These are phyloP conservation scores for Exophiala bonariae DNA, from an alignment of 2,329 filamentous ascomycete species.

Conservation along the genomic window DNA sequence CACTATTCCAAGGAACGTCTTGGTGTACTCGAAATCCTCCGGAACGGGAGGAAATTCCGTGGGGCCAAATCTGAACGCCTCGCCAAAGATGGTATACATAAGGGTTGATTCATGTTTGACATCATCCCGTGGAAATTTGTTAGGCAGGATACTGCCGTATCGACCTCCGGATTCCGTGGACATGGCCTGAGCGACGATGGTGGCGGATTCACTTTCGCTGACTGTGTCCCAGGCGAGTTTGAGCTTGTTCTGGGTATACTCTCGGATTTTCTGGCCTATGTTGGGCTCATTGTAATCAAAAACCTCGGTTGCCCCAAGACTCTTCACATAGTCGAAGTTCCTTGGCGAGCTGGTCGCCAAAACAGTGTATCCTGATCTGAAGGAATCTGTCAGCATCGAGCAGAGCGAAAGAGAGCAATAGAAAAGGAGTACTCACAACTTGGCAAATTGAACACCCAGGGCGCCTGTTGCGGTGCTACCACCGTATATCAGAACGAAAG, in stretches of 20 bases:
- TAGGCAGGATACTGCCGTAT: slow-evolving; percentile 33
- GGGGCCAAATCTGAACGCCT: slow-evolving; percentile 28
- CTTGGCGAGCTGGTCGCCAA: slow-evolving; percentile 40
- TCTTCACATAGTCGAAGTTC: slow-evolving; percentile 47
- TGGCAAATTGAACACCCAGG: slow-evolving; percentile 44
- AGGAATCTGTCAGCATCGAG: slow-evolving; percentile 19
- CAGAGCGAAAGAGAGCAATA: not conserved
- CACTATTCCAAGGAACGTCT: slow-evolving; percentile 41
- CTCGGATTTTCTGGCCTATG: slow-evolving; percentile 33
- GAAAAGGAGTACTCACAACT: slow-evolving; percentile 28
- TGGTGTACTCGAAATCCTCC: slow-evolving; percentile 44
- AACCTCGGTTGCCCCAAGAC: slow-evolving; percentile 44
- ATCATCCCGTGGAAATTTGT: slow-evolving; percentile 33
- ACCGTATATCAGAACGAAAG: slow-evolving; percentile 44
- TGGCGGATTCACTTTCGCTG: slow-evolving; percentile 28
- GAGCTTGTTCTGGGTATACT: slow-evolving; percentile 38
- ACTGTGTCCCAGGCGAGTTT: slow-evolving; percentile 41
- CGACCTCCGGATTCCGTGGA: slow-evolving; percentile 31
- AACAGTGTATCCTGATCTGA: slow-evolving; percentile 40
- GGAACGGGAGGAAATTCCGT: slow-evolving; percentile 20
- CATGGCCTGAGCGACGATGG: slow-evolving; percentile 37
- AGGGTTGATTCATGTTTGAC: slow-evolving; percentile 35
- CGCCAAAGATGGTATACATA: slow-evolving; percentile 37
- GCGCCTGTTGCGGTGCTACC: slow-evolving; percentile 45
- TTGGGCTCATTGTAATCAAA: slow-evolving; percentile 48